Evolutionary conservation across 2,329 filamentous ascomycete genomes (phyloP), one percentile per base, ranked within the genome.

Genomic region (Sordariomycetes sp.): DNA sequence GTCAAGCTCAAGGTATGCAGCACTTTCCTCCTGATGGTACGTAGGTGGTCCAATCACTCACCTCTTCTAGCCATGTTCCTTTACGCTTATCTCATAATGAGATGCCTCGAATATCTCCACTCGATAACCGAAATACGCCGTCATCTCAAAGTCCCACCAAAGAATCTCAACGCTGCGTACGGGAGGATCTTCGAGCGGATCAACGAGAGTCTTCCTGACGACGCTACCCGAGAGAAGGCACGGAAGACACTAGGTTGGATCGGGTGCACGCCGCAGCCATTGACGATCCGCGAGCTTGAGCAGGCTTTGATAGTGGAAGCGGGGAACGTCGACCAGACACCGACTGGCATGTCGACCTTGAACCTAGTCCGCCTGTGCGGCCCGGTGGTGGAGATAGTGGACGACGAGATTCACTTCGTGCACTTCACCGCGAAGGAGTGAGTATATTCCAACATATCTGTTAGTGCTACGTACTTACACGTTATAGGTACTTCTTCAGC

Each of bases 351-450:
- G 25, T 54, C 53, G 11, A 24, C 32, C n/a, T n/a, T 65, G 11
- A 61, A 64, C 48, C 7, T 67, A 32, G 55, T 61, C 37, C 34
- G 55, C 22, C 43, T 68, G 8, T 70, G 68, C 56, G 68, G 68
- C 3, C 66, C 68, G 1, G 62, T 71, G 25, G 58, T 71, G 3
- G 69, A 71, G 59, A 46, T 67, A 22, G 60, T 64, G 1, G 64
- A 69, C 60, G 64, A 61, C 3, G 59, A 62, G 24, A 59, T 68
- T 12, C 67, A 68, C 3, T 68, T 71, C 56, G 67, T 70, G 3
- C 68, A 71, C 56, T 71, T 70, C 59, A 71, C 68, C 3, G 68
- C 64, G 18, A 65, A 69, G 55, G 63, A 70, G 66, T 65, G 56
- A 53, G 61, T 58, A 52, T 28, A 16, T 22, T 11, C 14, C 14